Evolutionary conservation across 441 rosid genomes (phyloP).

Genomic region (Jatropha multifida): DNA sequence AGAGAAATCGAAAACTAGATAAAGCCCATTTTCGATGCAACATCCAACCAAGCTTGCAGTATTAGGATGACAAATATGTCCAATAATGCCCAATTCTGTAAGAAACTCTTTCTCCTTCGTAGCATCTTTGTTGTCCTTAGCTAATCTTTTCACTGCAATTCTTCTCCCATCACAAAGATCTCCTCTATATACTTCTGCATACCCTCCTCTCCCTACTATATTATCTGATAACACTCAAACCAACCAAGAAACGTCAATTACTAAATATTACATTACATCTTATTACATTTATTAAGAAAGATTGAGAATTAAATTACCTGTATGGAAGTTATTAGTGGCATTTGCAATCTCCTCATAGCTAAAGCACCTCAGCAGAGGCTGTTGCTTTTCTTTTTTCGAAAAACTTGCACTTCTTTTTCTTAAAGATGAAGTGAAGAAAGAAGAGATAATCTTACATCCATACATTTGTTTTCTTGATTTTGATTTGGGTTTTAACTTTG

Average conservation of each 20-base stretch:
- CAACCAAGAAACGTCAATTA: not conserved
- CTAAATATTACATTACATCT: no score
- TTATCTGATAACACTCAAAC: conserved; percentile 44
- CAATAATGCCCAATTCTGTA: conserved; percentile 73
- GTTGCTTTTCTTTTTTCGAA: conserved; percentile 38
- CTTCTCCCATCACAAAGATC: conserved; percentile 62
- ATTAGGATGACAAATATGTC: conserved; percentile 84
- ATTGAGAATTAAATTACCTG: conserved; percentile 36
- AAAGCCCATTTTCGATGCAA: conserved; percentile 83
- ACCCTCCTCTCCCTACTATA: conserved; percentile 80
- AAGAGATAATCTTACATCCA: conserved; percentile 50
- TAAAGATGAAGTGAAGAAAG: conserved; percentile 51
- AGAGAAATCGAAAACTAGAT: conserved; percentile 73
- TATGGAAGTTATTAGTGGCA: conserved; percentile 70
- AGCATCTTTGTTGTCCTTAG: conserved; percentile 71
- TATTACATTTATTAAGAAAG: no score
- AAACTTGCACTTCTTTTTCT: conserved; percentile 45
- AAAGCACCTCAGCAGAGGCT: conserved; percentile 65
- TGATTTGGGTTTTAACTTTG: conserved; percentile 30
- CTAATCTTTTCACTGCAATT: conserved; percentile 81
- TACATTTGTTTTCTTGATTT: conserved; percentile 38
- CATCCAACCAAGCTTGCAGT: conserved; percentile 80
- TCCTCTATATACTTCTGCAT: conserved; percentile 91
- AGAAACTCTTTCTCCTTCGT: conserved; percentile 86
- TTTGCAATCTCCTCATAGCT: conserved; percentile 65